Evolutionary conservation across 805 yeast species (phyloP), one percentile per base, ranked within the genome.

Genomic region (Blastobotrys mokoenaii): DNA sequence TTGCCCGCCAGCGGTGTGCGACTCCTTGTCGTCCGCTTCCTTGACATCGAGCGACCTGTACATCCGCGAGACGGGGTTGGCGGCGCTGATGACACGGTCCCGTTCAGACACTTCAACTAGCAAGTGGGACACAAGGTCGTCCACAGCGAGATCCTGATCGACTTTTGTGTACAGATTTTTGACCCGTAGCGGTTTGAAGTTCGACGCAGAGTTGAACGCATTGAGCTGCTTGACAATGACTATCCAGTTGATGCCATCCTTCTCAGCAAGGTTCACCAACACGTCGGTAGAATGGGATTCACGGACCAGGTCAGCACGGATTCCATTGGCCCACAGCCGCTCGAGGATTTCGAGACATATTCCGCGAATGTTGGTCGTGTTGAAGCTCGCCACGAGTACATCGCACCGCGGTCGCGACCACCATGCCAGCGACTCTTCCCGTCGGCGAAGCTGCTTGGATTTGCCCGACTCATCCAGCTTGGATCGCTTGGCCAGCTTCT

Each of bases 191-290:
- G 96, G 90, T 58, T 88, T 89, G 63, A 77, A 86, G 46, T 74
- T 77, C 46, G 73, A 72, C 16, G 62, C 58, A 35, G 58, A 46
- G 5, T 55, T 38, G 46, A 59, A 58, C n/a, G 56, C 45, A 15
- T 54, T 66, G 40, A 81, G 80, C 49, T 85, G 95, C 57, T 85
- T 85, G 43, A 90, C 79, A 31, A 84, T 66, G 5, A 93, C 74
- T 1, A 89, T 68, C 84, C 93, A 81, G 40, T 77, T 81, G 12
- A 81, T 82, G 16, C 89, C 87, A 49, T 82, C 87, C 6, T 64
- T 62, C 37, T 73, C 72, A 0, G 95, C 94, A 31, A 73, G 71
- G 14, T 74, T 71, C 7, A 76, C 57, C 32, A 81, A 72, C 45
- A 84, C 95, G 51, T 90, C 96, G 3, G 70, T 60, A 0, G 76